These are phyloP conservation scores for Saccharomyces hybrid DNA, from an alignment of 1,139 yeast genomes.

Conservation along the genomic window DNA sequence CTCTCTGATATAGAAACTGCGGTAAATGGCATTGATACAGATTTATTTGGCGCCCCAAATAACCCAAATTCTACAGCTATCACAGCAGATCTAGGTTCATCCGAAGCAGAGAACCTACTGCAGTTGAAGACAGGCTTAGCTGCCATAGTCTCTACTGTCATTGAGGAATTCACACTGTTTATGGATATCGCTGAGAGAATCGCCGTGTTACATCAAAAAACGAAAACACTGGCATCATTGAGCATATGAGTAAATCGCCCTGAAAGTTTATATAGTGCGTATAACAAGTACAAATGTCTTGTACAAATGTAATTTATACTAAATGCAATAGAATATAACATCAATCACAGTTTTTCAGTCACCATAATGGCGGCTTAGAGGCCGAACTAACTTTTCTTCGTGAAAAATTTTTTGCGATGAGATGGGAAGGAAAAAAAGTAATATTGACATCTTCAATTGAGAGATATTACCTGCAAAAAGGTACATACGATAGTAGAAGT, in stretches of 20 bases:
- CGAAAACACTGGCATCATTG: slow-evolving; percentile 33
- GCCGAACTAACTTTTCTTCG: background rate
- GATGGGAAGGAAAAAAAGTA: background rate
- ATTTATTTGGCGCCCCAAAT: slow-evolving; percentile 32
- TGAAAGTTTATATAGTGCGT: background rate
- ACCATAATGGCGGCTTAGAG: background rate
- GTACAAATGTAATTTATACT: background rate
- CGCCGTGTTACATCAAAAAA: slow-evolving; percentile 81
- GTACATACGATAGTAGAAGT: background rate
- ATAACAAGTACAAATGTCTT: background rate
- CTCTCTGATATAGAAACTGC: slow-evolving; percentile 68
- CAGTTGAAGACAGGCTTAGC: slow-evolving; percentile 25
- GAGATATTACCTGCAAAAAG: too few species aligned
- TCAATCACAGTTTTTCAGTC: background rate
- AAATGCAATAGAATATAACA: background rate
- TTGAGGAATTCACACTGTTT: slow-evolving; percentile 75
- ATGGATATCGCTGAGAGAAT: slow-evolving; percentile 87
- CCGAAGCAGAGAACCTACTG: slow-evolving; percentile 11
- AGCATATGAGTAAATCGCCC: background rate
- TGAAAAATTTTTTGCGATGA: slow-evolving; percentile 1
- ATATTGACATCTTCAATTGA: background rate
- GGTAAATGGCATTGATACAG: slow-evolving; percentile 63
- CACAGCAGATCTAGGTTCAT: slow-evolving; percentile 1
- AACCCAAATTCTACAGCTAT: slow-evolving; percentile 4
- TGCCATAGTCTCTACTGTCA: slow-evolving; percentile 42